phyloP scores from a whole-genome alignment of 305 asterid species.

The Fraxinus dipetala region DNA sequence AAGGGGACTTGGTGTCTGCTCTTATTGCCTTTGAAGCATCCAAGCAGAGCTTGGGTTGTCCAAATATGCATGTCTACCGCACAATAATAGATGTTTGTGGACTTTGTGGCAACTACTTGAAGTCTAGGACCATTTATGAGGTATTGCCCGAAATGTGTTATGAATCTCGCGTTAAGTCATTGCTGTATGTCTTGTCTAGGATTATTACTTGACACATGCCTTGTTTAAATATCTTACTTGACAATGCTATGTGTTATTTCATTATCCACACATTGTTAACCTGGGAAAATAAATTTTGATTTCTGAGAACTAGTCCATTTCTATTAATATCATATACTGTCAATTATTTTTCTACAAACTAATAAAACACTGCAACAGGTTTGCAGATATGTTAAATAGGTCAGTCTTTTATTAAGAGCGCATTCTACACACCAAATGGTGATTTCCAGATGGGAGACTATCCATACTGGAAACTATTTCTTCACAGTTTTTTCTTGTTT shows the following conservation, averaged over 20 bases:
- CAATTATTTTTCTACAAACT: slow-evolving; percentile 3
- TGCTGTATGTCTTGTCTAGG: not conserved
- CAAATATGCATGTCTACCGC: slow-evolving; percentile 74
- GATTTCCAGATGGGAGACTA: slow-evolving; percentile 16
- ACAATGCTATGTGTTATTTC: not conserved
- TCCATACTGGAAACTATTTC: slow-evolving; percentile 4
- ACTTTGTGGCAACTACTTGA: slow-evolving; percentile 77
- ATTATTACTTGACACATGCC: not conserved
- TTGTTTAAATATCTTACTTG: not conserved
- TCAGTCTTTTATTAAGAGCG: slow-evolving; percentile 2
- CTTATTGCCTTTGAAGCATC: slow-evolving; percentile 68
- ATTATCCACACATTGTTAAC: not conserved
- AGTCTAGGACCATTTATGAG: slow-evolving; percentile 81
- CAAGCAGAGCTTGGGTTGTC: slow-evolving; percentile 48
- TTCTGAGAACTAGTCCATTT: not conserved
- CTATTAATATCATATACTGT: not conserved
- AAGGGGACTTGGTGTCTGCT: slow-evolving; percentile 68
- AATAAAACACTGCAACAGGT: not conserved
- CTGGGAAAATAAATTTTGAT: slow-evolving; percentile 3
- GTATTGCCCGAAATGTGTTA: slow-evolving; percentile 37
- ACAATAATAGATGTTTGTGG: slow-evolving; percentile 93
- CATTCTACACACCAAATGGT: slow-evolving; percentile 8
- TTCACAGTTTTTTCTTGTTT: slow-evolving; percentile 6
- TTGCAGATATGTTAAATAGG: not conserved
- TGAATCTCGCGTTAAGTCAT: slow-evolving; percentile 14